Evolutionary conservation across 352 stramenopile genomes (phyloP), one percentile per base, ranked within the genome.

Genomic region (Poterioochromonas sp.): DNA sequence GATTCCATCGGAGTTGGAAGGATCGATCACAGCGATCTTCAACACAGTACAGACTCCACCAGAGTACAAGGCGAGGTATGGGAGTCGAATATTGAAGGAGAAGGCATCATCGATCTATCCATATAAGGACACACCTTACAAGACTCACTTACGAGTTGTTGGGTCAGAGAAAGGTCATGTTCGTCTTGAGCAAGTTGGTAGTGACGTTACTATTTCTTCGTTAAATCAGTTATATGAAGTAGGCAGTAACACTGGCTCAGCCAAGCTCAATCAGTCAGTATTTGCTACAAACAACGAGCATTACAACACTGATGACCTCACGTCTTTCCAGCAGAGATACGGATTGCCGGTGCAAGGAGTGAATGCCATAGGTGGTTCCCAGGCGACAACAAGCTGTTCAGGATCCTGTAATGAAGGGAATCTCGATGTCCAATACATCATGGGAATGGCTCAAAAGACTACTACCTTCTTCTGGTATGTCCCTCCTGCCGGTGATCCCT

Each of bases 391-490:
- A n/a, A n/a, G n/a, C n/a, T n/a, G n/a, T n/a, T n/a, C n/a, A n/a
- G n/a, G n/a, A n/a, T n/a, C n/a, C n/a, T 80, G 77, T 53, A 43
- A 0, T 32, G 90, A 95, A 81, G 87, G 88, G 18, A 93, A 87
- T 32, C 82, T 96, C 0, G 91, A 96, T 79, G 80, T 95, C 58
- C 87, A 96, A 81, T 95, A 95, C 81, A 87, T 96, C 64, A 93
- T 88, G 20, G 89, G 87, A 20, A 80, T 95, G 22, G 88, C 53
- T 18, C 69, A 92, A 85, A 87, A 87, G 58, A 89, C 86, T 77
- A 95, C 93, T 32, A 34, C 8, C 15, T 32, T 62, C 8, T 62
- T 32, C 26, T 62, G 51, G 51, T 62, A 32, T 22, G 26, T 29
- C 5, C 18, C 43, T 51, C 5, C 43, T 51, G 29, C 2, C 29